Conservation (phyloP, 352 stramenopile species). For the Phytophthora cactorum region DNA sequence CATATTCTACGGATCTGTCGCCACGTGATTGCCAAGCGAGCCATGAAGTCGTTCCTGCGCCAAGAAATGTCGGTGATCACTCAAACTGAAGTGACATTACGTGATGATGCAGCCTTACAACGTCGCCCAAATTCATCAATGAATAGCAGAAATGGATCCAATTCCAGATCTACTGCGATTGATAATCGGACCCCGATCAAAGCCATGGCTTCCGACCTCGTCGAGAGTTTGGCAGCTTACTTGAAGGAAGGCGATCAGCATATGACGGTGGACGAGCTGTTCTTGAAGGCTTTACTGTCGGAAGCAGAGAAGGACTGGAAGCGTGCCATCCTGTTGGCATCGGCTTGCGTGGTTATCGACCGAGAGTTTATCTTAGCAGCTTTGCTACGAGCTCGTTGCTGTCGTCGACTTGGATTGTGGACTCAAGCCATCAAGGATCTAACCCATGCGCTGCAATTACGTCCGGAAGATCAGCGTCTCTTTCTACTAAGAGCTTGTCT, state of each 20-base stretch:
- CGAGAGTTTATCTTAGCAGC: slow-evolving; percentile 64
- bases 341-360: slow-evolving; percentile 72
- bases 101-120: slow-evolving; percentile 55
- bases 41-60: slow-evolving; percentile 66
- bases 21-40: slow-evolving; percentile 75
- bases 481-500: slow-evolving; percentile 65
- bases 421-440: slow-evolving; percentile 78
- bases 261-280: slow-evolving; percentile 73
- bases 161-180: slow-evolving; percentile 7
- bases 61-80: slow-evolving; percentile 71
- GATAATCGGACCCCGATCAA: slow-evolving; percentile 49
- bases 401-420: slow-evolving; percentile 73
- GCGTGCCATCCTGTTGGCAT: slow-evolving; percentile 71
- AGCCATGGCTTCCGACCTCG: slow-evolving; percentile 46
- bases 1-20: slow-evolving; percentile 76
- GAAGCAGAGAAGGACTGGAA: slow-evolving; percentile 73
- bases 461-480: slow-evolving; percentile 61
- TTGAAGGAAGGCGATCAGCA: slow-evolving; percentile 62
- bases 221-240: slow-evolving; percentile 56
- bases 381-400: slow-evolving; percentile 71
- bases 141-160: slow-evolving; percentile 9
- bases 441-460: slow-evolving; percentile 51
- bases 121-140: slow-evolving; percentile 27
- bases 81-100: slow-evolving; percentile 53
- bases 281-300: slow-evolving; percentile 50